These are phyloP conservation scores for Exophiala dermatitidis DNA, from an alignment of 2,329 filamentous ascomycete species.

Conservation along the genomic window DNA sequence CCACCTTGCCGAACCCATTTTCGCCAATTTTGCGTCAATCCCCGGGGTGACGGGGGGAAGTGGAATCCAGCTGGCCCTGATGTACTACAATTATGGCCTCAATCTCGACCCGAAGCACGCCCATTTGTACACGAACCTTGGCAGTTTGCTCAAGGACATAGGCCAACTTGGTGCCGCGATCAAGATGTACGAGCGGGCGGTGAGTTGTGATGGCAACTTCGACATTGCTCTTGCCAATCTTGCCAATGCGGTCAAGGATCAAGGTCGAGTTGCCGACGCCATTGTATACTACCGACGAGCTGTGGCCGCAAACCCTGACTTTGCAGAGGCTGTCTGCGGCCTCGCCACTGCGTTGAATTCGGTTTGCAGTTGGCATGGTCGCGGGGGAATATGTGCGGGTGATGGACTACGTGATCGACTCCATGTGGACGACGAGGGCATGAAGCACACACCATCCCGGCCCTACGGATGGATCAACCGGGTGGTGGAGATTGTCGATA, in stretches of 20 bases:
- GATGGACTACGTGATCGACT: slow-evolving; percentile 73
- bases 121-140: slow-evolving; percentile 92
- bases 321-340: slow-evolving; percentile 94
- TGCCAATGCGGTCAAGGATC: slow-evolving; percentile 95
- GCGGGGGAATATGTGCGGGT: slow-evolving; percentile 75
- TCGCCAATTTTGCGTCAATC: slow-evolving; percentile 26
- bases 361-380: slow-evolving; percentile 86
- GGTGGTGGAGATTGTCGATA: slow-evolving; percentile 83
- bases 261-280: slow-evolving; percentile 83
- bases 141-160: slow-evolving; percentile 91
- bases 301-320: slow-evolving; percentile 85
- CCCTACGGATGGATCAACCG: slow-evolving; percentile 78
- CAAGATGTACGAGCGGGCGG: slow-evolving; percentile 93
- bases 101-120: slow-evolving; percentile 81
- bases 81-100: slow-evolving; percentile 93
- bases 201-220: slow-evolving; percentile 85
- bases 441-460: slow-evolving; percentile 64
- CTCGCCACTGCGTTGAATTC: slow-evolving; percentile 92
- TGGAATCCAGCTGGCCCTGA: slow-evolving; percentile 76
- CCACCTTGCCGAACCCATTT: slow-evolving; percentile 30
- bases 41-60: slow-evolving; percentile 79
- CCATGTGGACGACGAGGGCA: slow-evolving; percentile 81
- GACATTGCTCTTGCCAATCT: slow-evolving; percentile 95
- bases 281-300: slow-evolving; percentile 87
- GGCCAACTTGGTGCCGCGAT: slow-evolving; percentile 88